Conservation (phyloP, 2,329 filamentous ascomycete species). For the Paraphoma sp. region DNA sequence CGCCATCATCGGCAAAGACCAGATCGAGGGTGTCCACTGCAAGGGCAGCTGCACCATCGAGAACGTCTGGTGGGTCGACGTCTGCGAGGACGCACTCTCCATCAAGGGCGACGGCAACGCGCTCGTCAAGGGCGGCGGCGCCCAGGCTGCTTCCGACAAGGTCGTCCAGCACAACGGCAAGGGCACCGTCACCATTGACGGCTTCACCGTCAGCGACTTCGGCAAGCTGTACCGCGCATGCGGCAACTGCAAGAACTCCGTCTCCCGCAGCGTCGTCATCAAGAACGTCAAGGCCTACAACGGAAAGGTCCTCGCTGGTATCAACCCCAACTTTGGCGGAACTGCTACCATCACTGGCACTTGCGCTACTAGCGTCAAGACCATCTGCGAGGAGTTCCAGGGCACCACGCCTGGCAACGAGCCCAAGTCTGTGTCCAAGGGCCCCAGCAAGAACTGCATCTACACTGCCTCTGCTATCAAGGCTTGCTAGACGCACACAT, state of each 20-base stretch:
- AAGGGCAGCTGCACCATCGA: conserved; percentile 56
- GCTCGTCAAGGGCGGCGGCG: conserved; percentile 51
- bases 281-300: conserved; percentile 53
- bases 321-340: conserved; percentile 61
- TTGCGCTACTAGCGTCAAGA: conserved; percentile 37
- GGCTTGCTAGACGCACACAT: conserved; percentile 32
- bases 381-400: conserved; percentile 45
- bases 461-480: conserved; percentile 41
- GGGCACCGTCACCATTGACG: conserved; percentile 48
- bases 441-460: conserved; percentile 37
- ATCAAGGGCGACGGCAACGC: conserved; percentile 47
- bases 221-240: conserved; percentile 57
- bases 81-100: conserved; percentile 51
- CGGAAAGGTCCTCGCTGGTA: conserved; percentile 55
- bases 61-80: conserved; percentile 54
- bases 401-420: conserved; percentile 38
- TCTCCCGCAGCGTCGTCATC: conserved; percentile 53
- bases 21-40: conserved; percentile 47
- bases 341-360: conserved; percentile 53
- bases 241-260: conserved; percentile 57
- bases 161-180: conserved; percentile 53
- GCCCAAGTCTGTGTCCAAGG: conserved; percentile 37
- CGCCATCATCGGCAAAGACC: conserved; percentile 61
- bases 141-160: conserved; percentile 49
- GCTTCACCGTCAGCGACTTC: conserved; percentile 45